Evolutionary conservation across 2,329 filamentous ascomycete species (phyloP).

Genomic region (Balansia obtecta): DNA sequence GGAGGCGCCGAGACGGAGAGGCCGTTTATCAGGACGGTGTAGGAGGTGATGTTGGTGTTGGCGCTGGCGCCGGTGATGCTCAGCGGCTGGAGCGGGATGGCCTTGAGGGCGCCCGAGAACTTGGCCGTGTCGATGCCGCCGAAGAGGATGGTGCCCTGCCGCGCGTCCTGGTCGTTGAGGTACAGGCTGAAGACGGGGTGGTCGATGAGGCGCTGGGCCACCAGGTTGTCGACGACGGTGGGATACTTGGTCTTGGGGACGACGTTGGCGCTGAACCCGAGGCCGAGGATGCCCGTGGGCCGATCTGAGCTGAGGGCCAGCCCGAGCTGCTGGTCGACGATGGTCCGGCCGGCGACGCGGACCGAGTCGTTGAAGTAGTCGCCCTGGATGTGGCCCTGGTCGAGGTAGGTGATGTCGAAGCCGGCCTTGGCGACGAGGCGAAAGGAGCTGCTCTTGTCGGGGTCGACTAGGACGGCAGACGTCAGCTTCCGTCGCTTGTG

Average conservation of each 20-base stretch:
- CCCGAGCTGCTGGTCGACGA: slow-evolving; percentile 43
- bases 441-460: slow-evolving; percentile 35
- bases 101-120: slow-evolving; percentile 41
- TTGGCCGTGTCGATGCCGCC: slow-evolving; percentile 68
- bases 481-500: no score
- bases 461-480: no score
- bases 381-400: slow-evolving; percentile 39
- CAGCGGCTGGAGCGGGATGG: slow-evolving; percentile 32
- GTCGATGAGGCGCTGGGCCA: slow-evolving; percentile 47
- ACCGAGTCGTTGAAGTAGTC: slow-evolving; percentile 48
- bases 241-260: slow-evolving; percentile 31
- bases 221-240: slow-evolving; percentile 53
- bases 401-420: slow-evolving; percentile 52
- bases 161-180: slow-evolving; percentile 50
- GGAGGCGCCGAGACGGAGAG: slow-evolving; percentile 27
- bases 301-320: slow-evolving; percentile 36
- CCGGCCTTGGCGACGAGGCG: slow-evolving; percentile 25
- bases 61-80: slow-evolving; percentile 19
- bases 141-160: slow-evolving; percentile 61
- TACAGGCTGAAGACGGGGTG: slow-evolving; percentile 58
- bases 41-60: slow-evolving; percentile 25
- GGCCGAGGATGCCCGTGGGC: slow-evolving; percentile 43
- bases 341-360: slow-evolving; percentile 31
- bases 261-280: slow-evolving; percentile 42
- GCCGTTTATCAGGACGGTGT: slow-evolving; percentile 23